These are phyloP conservation scores for Colletotrichum nymphaeae DNA, from an alignment of 2,329 filamentous ascomycete species.

Conservation along the genomic window DNA sequence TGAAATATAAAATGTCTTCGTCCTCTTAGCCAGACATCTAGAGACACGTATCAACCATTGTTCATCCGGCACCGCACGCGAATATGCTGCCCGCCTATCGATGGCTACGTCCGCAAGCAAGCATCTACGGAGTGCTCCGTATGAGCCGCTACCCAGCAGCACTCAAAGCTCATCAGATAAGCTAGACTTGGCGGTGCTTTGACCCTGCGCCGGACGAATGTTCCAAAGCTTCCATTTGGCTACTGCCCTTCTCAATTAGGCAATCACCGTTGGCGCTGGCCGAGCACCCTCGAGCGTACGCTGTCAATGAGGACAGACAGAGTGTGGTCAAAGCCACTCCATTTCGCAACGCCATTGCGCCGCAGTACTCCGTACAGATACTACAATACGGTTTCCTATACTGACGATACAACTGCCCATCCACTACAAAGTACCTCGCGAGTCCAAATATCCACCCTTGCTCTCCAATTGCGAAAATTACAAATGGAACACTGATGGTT, in stretches of 20 bases:
- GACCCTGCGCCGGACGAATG: conserved; percentile 28
- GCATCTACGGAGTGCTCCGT: background rate
- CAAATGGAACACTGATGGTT: background rate
- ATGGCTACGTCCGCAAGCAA: background rate
- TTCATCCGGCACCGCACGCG: background rate
- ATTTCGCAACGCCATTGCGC: background rate
- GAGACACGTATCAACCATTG: background rate
- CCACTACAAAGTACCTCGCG: background rate
- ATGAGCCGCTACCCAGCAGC: background rate
- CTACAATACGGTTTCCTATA: background rate
- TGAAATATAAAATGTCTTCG: background rate
- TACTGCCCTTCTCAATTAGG: conserved; percentile 26
- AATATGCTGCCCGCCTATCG: background rate
- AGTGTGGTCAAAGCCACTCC: conserved; percentile 26
- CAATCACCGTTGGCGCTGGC: conserved; percentile 4
- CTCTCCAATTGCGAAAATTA: background rate
- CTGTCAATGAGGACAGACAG: conserved; percentile 16
- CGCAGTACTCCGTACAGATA: background rate
- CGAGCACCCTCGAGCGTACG: conserved; percentile 7
- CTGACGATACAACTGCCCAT: background rate
- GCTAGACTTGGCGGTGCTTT: conserved; percentile 29
- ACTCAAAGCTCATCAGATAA: conserved; percentile 18
- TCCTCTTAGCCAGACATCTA: background rate
- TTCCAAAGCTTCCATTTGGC: conserved; percentile 35
- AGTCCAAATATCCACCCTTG: background rate